A percentile compares a stretch with the other conserved stretches of the same genome.
phyloP scores from a whole-genome alignment of 176 grass and related monocot species.

The Oryza officinalis region DNA sequence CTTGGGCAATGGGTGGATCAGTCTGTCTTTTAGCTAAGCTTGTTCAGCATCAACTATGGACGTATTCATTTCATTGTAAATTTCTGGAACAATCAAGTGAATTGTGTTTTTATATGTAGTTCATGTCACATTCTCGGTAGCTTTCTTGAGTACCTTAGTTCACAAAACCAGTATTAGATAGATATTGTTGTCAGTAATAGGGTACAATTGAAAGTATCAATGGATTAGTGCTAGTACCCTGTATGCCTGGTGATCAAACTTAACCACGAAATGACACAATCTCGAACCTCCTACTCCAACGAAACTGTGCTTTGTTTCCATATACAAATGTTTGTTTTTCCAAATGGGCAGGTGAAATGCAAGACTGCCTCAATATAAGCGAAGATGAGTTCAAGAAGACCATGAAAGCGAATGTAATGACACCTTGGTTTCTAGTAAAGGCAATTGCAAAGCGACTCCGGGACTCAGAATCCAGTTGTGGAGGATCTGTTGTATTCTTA shows the following conservation, averaged over 20 bases:
- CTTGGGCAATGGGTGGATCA: neutral
- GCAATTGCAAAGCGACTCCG: conserved; percentile 55
- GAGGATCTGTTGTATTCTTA: conserved; percentile 74
- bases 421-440: conserved; percentile 83
- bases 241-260: neutral
- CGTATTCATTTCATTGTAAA: neutral
- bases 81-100: neutral
- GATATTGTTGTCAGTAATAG: neutral
- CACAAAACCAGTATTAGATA: neutral
- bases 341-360: conserved; percentile 57
- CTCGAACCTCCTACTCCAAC: neutral
- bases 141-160: neutral
- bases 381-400: conserved; percentile 73
- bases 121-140: neutral
- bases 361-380: conserved; percentile 61
- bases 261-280: neutral
- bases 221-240: too few species aligned
- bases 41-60: neutral
- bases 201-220: neutral
- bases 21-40: neutral
- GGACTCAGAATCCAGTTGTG: conserved; percentile 45
- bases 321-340: neutral
- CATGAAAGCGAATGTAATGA: conserved; percentile 65
- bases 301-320: neutral
- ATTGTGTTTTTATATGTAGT: neutral